Base-by-base conservation (phyloP, 176 grass and related monocot species). In the Bolboschoenus planiculmis region DNA sequence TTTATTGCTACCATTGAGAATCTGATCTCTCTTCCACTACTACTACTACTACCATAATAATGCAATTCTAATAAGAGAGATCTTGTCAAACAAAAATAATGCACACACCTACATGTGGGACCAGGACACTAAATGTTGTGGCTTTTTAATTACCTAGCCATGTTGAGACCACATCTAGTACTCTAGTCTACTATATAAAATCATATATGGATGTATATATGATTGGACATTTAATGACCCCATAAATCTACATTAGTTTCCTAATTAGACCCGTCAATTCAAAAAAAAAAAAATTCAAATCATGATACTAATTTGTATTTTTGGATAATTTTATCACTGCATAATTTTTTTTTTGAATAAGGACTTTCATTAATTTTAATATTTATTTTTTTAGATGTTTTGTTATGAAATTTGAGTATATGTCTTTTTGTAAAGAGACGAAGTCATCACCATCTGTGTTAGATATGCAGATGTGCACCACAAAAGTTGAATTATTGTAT, bases 21-120 rank as follows among this genome's bases (percentile, higher is more conserved):
- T 82, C 79, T 65, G 79, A 82, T 82, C 59, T 82, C 57, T 82
- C 56, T 80, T 82, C 79, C 79, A 82, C 57, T 82, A n/a, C n/a
- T n/a, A n/a, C n/a, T n/a, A n/a, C n/a, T n/a, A n/a, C n/a, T n/a
- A n/a, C n/a, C n/a, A 58, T 10, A 11, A 51, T 31, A 56, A 56
- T 80, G 55, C 72, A 76, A 76, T 50, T 11, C 37, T 76, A 39
- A n/a, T n/a, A n/a, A n/a, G n/a, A 81, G 55, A 31, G 4, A 64
- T 58, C 11, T 81, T 63, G 79, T 81, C 56, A 64, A 81, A 61
- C 55, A 81, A 81, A 62, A 81, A 62, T 64, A 81, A 81, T 81
- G 56, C 31, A 51, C n/a, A 23, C 79, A 81, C 39, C 79, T 44
- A 64, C 34, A 64, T 61, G 56, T 81, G 55, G 79, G 36, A n/a